These are phyloP conservation scores for Harringtonia aguacate DNA, from an alignment of 2,329 filamentous ascomycete genomes.

Conservation along the genomic window DNA sequence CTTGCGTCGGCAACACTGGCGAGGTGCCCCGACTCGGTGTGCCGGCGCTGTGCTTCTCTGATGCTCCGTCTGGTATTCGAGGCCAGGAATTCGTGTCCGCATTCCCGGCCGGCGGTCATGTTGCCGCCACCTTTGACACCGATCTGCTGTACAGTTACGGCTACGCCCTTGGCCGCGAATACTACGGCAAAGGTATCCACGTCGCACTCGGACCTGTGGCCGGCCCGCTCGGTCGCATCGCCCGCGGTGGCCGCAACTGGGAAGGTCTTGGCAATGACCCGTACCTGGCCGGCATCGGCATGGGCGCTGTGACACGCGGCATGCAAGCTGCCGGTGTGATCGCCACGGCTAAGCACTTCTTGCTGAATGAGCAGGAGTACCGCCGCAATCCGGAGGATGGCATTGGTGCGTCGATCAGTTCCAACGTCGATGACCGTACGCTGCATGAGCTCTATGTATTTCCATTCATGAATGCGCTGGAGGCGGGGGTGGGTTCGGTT, in stretches of 20 bases:
- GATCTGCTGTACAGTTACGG: conserved; percentile 56
- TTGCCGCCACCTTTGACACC: conserved; percentile 61
- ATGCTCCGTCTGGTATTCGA: conserved; percentile 25
- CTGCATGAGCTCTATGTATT: conserved; percentile 56
- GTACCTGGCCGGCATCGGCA: conserved; percentile 19
- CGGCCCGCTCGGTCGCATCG: conserved; percentile 52
- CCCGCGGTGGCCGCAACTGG: conserved; percentile 53
- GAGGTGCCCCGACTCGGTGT: conserved; percentile 27
- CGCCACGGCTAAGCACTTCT: conserved; percentile 59
- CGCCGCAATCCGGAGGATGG: conserved; percentile 29
- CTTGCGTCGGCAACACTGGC: conserved; percentile 21
- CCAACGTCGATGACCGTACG: conserved; percentile 55
- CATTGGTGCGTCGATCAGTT: conserved; percentile 38
- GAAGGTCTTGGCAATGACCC: conserved; percentile 31
- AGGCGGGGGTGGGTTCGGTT: conserved; percentile 43
- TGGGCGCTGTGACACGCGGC: conserved; percentile 18
- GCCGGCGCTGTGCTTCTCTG: conserved; percentile 32
- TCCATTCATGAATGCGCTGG: conserved; percentile 53
- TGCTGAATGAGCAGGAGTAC: conserved; percentile 50
- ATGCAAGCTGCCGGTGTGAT: conserved; percentile 49
- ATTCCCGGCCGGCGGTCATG: conserved; percentile 59
- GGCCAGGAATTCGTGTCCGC: conserved; percentile 23
- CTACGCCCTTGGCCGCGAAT: conserved; percentile 56
- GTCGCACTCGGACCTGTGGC: conserved; percentile 48
- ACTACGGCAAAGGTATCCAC: conserved; percentile 58